Conservation (phyloP, 2,329 filamentous ascomycete genomes). For the Nemania diffusa region DNA sequence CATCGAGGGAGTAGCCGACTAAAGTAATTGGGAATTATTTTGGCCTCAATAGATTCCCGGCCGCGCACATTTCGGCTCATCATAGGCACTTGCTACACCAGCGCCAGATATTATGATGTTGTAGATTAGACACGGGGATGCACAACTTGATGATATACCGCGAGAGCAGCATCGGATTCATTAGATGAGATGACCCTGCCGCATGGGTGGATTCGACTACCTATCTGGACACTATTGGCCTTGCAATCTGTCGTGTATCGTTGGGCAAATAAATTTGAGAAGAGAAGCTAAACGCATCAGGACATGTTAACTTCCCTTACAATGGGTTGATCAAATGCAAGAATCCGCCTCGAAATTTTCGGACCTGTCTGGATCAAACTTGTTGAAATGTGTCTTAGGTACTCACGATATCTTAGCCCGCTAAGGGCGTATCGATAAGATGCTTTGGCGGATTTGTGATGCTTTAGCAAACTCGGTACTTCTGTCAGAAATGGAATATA, state of each 20-base stretch:
- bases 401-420: background rate
- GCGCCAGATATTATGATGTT: background rate
- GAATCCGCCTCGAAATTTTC: no score
- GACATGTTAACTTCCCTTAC: background rate
- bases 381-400: no score
- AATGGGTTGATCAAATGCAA: background rate
- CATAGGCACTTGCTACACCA: background rate
- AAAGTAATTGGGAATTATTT: background rate
- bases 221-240: background rate
- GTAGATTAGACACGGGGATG: background rate
- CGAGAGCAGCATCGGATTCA: background rate
- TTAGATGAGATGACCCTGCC: background rate
- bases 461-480: no score
- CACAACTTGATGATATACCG: background rate
- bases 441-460: no score
- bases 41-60: no score
- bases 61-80: background rate
- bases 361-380: no score
- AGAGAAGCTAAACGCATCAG: background rate
- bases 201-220: background rate
- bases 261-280: background rate
- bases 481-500: background rate
- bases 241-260: background rate
- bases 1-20: slow-evolving; percentile 52
- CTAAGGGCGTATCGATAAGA: background rate